Percentiles rank a stretch among this genome's conserved stretches.
These are phyloP conservation scores for Globisporangium rhizosaccharum DNA, from an alignment of 352 stramenopile genomes.

Conservation along the genomic window DNA sequence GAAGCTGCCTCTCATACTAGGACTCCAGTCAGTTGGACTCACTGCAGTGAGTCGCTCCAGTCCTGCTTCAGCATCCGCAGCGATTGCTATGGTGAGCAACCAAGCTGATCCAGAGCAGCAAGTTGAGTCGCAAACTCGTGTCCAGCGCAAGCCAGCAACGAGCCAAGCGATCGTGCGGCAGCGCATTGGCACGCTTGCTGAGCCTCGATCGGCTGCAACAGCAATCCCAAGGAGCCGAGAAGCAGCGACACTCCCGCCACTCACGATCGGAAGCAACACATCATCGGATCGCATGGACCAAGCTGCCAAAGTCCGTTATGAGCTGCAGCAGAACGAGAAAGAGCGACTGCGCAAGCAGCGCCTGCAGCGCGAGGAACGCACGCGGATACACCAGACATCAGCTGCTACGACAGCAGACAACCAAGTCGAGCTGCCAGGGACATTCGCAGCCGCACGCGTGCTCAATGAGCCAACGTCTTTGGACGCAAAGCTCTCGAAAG, in stretches of 20 bases:
- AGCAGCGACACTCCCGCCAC: conserved; percentile 4
- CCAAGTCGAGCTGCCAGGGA: conserved; percentile 4
- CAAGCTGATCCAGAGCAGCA: neutral
- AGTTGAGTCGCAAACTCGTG: neutral
- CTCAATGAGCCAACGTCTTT: conserved; percentile 1
- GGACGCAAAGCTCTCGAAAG: conserved; percentile 6
- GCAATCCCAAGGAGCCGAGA: neutral
- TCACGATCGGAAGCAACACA: conserved; percentile 11
- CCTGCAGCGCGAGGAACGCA: conserved; percentile 32
- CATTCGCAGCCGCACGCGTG: neutral
- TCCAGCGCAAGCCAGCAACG: conserved; percentile 1
- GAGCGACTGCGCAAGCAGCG: conserved; percentile 41
- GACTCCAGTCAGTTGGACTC: conserved; percentile 7
- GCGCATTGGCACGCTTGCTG: neutral
- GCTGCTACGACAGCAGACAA: conserved; percentile 1
- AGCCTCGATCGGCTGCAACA: conserved; percentile 2
- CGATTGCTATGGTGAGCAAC: neutral
- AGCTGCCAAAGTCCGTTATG: conserved; percentile 30
- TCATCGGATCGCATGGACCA: conserved; percentile 29
- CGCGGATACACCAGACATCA: conserved; percentile 18
- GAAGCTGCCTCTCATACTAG: conserved; percentile 8
- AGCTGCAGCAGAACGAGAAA: conserved; percentile 36
- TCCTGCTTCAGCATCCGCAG: neutral
- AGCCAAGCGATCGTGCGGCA: conserved; percentile 1
- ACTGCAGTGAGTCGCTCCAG: neutral